Conservation (phyloP, 2,329 filamentous ascomycete species). For the Thermoascus crustaceus region DNA sequence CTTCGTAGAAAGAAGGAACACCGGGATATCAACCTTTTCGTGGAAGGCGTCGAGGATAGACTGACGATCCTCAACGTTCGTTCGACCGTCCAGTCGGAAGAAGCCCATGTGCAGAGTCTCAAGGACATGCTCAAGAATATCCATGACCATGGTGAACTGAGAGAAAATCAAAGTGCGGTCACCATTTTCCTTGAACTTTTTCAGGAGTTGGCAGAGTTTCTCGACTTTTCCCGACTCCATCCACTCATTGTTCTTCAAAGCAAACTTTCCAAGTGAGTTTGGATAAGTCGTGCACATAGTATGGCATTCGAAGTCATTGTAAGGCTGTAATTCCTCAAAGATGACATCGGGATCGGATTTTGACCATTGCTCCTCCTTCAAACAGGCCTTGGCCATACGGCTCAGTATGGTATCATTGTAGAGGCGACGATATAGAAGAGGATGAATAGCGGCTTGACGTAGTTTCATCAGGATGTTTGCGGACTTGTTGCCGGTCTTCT, state of each 20-base stretch:
- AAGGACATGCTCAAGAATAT: conserved; percentile 79
- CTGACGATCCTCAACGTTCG: conserved; percentile 74
- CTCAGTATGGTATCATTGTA: conserved; percentile 68
- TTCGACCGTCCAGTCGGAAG: conserved; percentile 78
- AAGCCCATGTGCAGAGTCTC: conserved; percentile 64
- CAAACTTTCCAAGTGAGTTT: conserved; percentile 45
- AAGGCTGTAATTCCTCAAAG: conserved; percentile 45
- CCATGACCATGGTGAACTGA: conserved; percentile 84
- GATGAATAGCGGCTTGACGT: conserved; percentile 85
- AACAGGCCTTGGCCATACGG: conserved; percentile 68
- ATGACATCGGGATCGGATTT: conserved; percentile 45
- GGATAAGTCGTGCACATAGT: conserved; percentile 49
- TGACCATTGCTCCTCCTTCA: conserved; percentile 56
- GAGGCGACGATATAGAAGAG: conserved; percentile 72
- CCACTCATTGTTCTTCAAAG: conserved; percentile 55
- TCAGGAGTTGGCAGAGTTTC: conserved; percentile 67
- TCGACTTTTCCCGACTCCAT: conserved; percentile 78
- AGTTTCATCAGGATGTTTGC: conserved; percentile 78
- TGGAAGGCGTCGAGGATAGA: conserved; percentile 83
- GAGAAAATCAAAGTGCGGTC: conserved; percentile 87
- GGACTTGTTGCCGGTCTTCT: conserved; percentile 46
- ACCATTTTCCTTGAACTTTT: conserved; percentile 65
- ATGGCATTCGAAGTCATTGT: conserved; percentile 56
- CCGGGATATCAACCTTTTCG: conserved; percentile 64
- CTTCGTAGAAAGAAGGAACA: conserved; percentile 88